Percentiles rank a stretch among this genome's conserved stretches.
Evolutionary conservation across 1,284 basidiomycete species (phyloP).

Genomic region (Athelia sp.): DNA sequence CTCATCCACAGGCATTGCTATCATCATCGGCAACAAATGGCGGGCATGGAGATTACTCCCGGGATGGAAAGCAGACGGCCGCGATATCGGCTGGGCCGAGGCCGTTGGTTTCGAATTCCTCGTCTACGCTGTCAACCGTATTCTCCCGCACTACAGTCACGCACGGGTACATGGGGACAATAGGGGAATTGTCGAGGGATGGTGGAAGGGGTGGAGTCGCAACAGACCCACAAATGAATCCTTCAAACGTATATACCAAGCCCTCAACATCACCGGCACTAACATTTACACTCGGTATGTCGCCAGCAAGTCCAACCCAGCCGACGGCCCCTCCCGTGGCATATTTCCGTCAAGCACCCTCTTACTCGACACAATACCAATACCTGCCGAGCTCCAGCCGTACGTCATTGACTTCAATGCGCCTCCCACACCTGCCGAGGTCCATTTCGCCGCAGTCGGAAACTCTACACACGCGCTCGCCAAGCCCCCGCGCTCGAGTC

Average conservation of each 20-base stretch:
- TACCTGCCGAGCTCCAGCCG: too few relatives aligned
- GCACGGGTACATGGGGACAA: slow-evolving; percentile 27
- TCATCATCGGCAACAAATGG: slow-evolving; percentile 20
- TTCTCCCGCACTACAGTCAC: slow-evolving; percentile 4
- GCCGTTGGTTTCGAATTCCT: slow-evolving; percentile 23
- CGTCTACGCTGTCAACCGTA: slow-evolving; percentile 6
- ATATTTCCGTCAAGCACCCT: too few relatives aligned
- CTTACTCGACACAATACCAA: too few relatives aligned
- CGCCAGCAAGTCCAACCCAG: not conserved
- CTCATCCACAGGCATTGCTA: slow-evolving; percentile 26
- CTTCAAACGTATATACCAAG: not conserved
- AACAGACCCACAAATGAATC: slow-evolving; percentile 2
- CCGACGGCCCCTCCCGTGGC: not conserved
- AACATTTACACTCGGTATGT: not conserved
- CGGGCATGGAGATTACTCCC: slow-evolving; percentile 15
- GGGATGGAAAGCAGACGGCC: slow-evolving; percentile 16
- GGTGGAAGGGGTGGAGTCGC: slow-evolving; percentile 1
- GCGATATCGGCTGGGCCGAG: slow-evolving; percentile 25
- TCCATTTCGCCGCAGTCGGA: too few relatives aligned
- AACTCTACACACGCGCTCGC: too few relatives aligned
- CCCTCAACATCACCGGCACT: not conserved
- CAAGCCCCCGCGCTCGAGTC: too few relatives aligned
- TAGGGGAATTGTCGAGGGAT: slow-evolving; percentile 25
- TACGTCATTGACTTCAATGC: too few relatives aligned
- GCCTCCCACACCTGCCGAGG: too few relatives aligned